Percentiles rank a stretch among this genome's conserved stretches.
These are phyloP conservation scores for Leccinum truebloodii DNA, from an alignment of 768 basidiomycete genomes.

Conservation along the genomic window DNA sequence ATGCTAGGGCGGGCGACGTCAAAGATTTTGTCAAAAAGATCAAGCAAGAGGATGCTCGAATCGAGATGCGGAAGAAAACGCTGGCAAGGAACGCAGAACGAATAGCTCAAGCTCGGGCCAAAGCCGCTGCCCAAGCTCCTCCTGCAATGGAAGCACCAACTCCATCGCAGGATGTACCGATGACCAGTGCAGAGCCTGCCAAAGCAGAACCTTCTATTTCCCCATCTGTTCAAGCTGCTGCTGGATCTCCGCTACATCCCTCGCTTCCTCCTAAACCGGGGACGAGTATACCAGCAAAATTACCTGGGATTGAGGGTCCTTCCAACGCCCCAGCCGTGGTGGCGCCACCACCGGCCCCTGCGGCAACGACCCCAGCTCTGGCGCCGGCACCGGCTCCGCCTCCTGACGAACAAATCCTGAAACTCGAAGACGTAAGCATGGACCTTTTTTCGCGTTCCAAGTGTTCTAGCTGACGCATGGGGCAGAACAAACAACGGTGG, in stretches of 20 bases:
- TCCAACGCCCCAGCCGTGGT: conserved; percentile 17
- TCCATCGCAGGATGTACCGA: conserved; percentile 20
- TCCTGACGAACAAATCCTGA: conserved; percentile 51
- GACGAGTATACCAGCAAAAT: conserved; percentile 34
- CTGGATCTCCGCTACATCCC: conserved; percentile 57
- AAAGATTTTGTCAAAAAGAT: conserved; percentile 74
- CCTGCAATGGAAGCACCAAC: conserved; percentile 23
- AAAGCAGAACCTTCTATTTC: conserved; percentile 20
- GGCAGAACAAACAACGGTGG: conserved; percentile 73
- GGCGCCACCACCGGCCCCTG: conserved; percentile 12
- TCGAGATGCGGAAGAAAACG: conserved; percentile 49
- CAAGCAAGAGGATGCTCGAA: conserved; percentile 63
- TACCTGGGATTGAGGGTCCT: conserved; percentile 35
- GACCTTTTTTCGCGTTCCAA: neutral
- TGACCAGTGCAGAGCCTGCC: conserved; percentile 14
- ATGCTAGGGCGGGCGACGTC: conserved; percentile 64
- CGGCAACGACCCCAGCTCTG: conserved; percentile 19
- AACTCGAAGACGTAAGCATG: conserved; percentile 59
- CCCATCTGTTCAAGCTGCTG: conserved; percentile 9
- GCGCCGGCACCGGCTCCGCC: conserved; percentile 29
- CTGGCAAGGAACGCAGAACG: conserved; percentile 40
- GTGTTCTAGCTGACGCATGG: conserved; percentile 13
- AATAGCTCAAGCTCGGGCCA: conserved; percentile 43
- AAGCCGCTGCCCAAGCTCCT: conserved; percentile 32
- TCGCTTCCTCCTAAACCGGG: conserved; percentile 75